These are phyloP conservation scores for Geranium incanum DNA, from an alignment of 441 rosid genomes.

Conservation along the genomic window DNA sequence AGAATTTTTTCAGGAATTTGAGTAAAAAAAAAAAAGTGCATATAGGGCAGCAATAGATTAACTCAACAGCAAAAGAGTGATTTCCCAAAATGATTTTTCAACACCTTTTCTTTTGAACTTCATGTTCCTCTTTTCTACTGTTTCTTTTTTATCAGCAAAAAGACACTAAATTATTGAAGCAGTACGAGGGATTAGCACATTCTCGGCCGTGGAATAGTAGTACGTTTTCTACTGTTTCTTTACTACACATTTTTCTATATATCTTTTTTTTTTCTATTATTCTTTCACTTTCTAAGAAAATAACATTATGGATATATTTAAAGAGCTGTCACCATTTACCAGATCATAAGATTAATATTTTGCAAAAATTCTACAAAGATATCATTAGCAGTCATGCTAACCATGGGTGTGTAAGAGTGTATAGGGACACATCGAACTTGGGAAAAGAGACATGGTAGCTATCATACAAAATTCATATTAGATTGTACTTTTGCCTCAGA, in stretches of 20 bases:
- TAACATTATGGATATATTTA: neutral
- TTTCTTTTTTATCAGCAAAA: neutral
- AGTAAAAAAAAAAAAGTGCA: conserved; percentile 10
- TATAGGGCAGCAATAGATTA: neutral
- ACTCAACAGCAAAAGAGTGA: conserved; percentile 4
- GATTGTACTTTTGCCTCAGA: neutral
- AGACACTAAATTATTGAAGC: too few species aligned
- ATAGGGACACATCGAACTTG: neutral
- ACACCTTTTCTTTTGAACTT: neutral
- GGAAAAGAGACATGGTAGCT: neutral
- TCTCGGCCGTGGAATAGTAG: too few species aligned
- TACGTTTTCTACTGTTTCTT: conserved; percentile 1
- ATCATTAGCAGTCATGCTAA: neutral
- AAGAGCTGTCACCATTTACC: neutral
- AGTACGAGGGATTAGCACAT: too few species aligned
- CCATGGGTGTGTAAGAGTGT: neutral
- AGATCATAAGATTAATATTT: neutral
- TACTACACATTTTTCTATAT: neutral
- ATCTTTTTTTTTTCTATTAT: neutral
- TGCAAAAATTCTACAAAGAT: neutral
- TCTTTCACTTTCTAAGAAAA: neutral
- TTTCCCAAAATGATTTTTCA: neutral
- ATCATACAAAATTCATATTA: neutral
- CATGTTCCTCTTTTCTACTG: conserved; percentile 7
- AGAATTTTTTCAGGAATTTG: conserved; percentile 31